A percentile compares a stretch with the other conserved stretches of the same genome.
Conservation (phyloP, 2,329 filamentous ascomycete species). For the Nigrograna mackinnonii region DNA sequence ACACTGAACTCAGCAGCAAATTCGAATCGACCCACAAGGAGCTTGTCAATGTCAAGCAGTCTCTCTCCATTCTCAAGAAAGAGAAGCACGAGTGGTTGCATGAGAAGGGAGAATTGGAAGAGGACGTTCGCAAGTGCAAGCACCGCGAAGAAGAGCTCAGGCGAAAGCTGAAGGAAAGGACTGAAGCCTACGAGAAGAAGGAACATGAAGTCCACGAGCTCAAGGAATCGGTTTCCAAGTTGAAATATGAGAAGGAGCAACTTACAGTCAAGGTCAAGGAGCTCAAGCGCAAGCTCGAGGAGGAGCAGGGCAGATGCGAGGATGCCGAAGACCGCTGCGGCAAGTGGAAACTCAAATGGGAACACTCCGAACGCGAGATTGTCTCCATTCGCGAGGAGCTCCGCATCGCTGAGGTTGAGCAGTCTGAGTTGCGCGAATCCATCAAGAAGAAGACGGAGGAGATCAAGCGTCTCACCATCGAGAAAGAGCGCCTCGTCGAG, state of each 20-base stretch:
- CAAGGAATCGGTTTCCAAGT: slow-evolving; percentile 19
- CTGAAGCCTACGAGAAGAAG: slow-evolving; percentile 21
- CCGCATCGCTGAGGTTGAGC: slow-evolving; percentile 18
- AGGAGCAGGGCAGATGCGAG: slow-evolving; percentile 19
- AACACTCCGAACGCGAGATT: slow-evolving; percentile 25
- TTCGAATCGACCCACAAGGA: slow-evolving; percentile 26
- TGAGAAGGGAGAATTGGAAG: slow-evolving; percentile 21
- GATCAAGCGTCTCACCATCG: slow-evolving; percentile 20
- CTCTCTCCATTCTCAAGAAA: slow-evolving; percentile 24
- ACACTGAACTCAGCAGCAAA: slow-evolving; percentile 17
- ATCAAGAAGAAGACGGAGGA: slow-evolving; percentile 21
- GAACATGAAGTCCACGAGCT: slow-evolving; percentile 24
- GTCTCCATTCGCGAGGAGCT: slow-evolving; percentile 27
- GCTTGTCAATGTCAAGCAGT: slow-evolving; percentile 17
- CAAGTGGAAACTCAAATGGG: slow-evolving; percentile 23
- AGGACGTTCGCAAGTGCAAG: slow-evolving; percentile 24
- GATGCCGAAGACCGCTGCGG: slow-evolving; percentile 22
- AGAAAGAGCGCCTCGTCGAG: slow-evolving; percentile 26
- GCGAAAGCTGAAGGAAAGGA: slow-evolving; percentile 16
- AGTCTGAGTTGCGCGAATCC: slow-evolving; percentile 18
- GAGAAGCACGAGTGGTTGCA: slow-evolving; percentile 16
- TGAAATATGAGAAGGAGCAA: slow-evolving; percentile 26
- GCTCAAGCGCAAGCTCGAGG: slow-evolving; percentile 22
- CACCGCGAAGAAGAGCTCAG: slow-evolving; percentile 18
- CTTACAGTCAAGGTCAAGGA: slow-evolving; percentile 20